Evolutionary conservation across 192 early-diverging fungal genomes (phyloP), one percentile per base, ranked within the genome.

Genomic region (Coemansia sp.): DNA sequence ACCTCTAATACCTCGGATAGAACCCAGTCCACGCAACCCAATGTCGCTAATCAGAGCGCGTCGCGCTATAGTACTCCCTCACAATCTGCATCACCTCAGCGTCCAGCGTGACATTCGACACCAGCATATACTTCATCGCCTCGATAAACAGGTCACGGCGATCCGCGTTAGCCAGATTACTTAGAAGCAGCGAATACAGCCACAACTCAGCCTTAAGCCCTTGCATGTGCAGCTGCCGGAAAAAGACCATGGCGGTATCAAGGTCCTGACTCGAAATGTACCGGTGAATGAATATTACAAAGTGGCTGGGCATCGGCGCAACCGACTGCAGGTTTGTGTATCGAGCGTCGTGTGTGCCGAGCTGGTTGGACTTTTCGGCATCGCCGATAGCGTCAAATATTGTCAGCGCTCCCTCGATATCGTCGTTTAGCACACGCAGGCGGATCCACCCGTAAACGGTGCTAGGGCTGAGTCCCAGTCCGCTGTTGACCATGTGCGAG

Each of bases 371-470:
- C 15, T 38, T 38, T 1, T 51, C 47, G 10, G 28, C 9, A 55
- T 58, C 58, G 54, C 56, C 66, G 17, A 78, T 62, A 1, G 66
- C 62, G 20, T 36, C 20, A 25, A 78, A 61, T 19, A 78, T 36
- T 2, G 23, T 12, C 54, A 72, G 42, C 2, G 75, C 75, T 1
- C 59, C 59, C 10, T 48, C 20, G 17, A 63, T 51, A 28, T 78
- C 63, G 25, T 20, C 57, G 20, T 15, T 53, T 2, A 47, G 20
- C 50, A 72, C 19, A n/a, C 65, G 66, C 17, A 68, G 46, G 19
- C 23, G 28, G 34, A 78, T 72, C 75, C 70, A 68, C n/a, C 42
- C 26, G 1, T 19, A 31, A 4, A 64, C 68, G 2, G 72, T 68
- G 25, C 49, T 15, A 0, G 44, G 50, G 59, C 55, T 65, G 37